These are phyloP conservation scores for Neurospora sp. DNA, from an alignment of 495 filamentous ascomycete genomes.

Conservation along the genomic window DNA sequence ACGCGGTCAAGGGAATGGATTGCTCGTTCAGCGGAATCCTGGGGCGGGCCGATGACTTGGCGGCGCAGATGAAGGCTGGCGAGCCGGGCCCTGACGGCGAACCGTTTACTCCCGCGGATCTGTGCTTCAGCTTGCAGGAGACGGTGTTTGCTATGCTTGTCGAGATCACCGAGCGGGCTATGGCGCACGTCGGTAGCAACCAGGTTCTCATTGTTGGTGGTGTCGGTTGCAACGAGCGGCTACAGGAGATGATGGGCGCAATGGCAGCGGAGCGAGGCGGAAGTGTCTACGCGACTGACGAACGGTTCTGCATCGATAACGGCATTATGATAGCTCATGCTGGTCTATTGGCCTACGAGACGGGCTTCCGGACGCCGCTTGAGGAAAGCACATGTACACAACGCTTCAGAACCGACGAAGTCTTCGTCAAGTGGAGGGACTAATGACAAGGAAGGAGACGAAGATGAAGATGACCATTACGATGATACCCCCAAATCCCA, in stretches of 20 bases:
- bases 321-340: slow-evolving; percentile 99
- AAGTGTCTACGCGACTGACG: slow-evolving; percentile 87
- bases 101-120: slow-evolving; percentile 64
- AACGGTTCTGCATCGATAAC: slow-evolving; percentile 97
- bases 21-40: slow-evolving; percentile 90
- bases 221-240: slow-evolving; percentile 92
- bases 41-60: slow-evolving; percentile 68
- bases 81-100: slow-evolving; percentile 32
- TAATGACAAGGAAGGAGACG: slow-evolving; percentile 24
- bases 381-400: slow-evolving; percentile 87
- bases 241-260: slow-evolving; percentile 96
- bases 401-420: slow-evolving; percentile 90
- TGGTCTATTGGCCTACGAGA: slow-evolving; percentile 72
- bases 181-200: slow-evolving; percentile 88
- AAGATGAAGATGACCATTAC: not conserved
- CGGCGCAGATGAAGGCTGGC: slow-evolving; percentile 47
- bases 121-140: slow-evolving; percentile 93
- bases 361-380: slow-evolving; percentile 63
- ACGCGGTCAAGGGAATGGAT: slow-evolving; percentile 98
- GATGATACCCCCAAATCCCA: not conserved
- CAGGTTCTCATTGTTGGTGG: slow-evolving; percentile 94
- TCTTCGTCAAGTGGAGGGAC: slow-evolving; percentile 83
- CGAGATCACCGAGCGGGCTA: slow-evolving; percentile 95
- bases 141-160: slow-evolving; percentile 95
- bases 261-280: slow-evolving; percentile 92